Evolutionary conservation across 805 yeast species (phyloP).

Genomic region (Groenewaldozyma salmanticensis): DNA sequence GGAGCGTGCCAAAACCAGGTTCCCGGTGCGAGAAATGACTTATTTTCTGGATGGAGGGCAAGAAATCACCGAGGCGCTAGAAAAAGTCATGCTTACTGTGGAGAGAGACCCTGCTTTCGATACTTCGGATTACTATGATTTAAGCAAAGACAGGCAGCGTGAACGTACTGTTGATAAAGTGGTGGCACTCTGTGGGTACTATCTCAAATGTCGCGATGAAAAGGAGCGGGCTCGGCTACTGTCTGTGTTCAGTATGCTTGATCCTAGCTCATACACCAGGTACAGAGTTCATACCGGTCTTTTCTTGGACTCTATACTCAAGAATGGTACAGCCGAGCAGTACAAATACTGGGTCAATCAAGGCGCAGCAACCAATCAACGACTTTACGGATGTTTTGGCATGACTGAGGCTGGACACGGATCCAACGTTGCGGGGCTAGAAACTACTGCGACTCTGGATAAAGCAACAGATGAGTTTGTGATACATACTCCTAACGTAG

Average conservation of each 20-base stretch:
- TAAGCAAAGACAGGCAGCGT: conserved; percentile 34
- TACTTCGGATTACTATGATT: conserved; percentile 37
- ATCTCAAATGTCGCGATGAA: conserved; percentile 21
- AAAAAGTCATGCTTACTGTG: conserved; percentile 33
- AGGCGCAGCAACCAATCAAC: conserved; percentile 29
- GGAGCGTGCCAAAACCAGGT: conserved; percentile 32
- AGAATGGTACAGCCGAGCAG: conserved; percentile 82
- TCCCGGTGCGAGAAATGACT: conserved; percentile 29
- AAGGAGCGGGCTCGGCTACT: conserved; percentile 19
- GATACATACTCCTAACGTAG: conserved; percentile 79
- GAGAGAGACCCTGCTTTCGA: conserved; percentile 48
- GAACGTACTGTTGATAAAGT: conserved; percentile 27
- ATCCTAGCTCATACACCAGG: conserved; percentile 74
- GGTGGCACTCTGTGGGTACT: conserved; percentile 20
- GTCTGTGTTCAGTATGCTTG: conserved; percentile 31
- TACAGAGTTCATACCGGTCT: conserved; percentile 83
- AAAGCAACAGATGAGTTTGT: conserved; percentile 52
- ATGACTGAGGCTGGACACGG: conserved; percentile 95
- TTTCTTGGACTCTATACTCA: conserved; percentile 70
- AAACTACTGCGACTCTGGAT: conserved; percentile 81
- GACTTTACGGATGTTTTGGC: conserved; percentile 72
- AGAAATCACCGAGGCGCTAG: conserved; percentile 31
- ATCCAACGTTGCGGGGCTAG: conserved; percentile 85
- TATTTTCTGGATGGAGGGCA: conserved; percentile 35
- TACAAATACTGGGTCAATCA: conserved; percentile 73